Evolutionary conservation across 371 early-diverging fungal species (phyloP).

Genomic region (Mortierella sp.): DNA sequence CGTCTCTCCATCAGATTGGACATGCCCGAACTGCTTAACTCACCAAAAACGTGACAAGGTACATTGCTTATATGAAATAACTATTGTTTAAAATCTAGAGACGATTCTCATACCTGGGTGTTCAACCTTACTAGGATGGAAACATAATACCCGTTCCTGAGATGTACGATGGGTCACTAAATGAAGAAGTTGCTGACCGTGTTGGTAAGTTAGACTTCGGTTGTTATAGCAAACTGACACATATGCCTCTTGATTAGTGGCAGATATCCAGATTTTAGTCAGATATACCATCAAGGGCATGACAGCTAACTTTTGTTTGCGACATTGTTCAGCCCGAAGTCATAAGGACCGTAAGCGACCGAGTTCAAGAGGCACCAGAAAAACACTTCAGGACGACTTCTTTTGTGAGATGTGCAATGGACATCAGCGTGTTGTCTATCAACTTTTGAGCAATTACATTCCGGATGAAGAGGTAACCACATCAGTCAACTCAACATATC

Average conservation of each 20-base stretch:
- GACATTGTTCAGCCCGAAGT: slow-evolving; percentile 17
- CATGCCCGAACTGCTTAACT: slow-evolving; percentile 43
- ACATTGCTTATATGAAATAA: not conserved
- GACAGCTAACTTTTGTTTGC: not conserved
- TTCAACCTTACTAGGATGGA: slow-evolving; percentile 32
- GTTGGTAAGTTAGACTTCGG: slow-evolving; percentile 23
- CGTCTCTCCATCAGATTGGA: slow-evolving; percentile 47
- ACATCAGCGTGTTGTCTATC: slow-evolving; percentile 49
- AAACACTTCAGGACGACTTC: slow-evolving; percentile 11
- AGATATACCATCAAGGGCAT: no score
- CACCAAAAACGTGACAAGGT: slow-evolving; percentile 48
- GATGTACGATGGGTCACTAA: slow-evolving; percentile 49
- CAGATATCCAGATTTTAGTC: no score
- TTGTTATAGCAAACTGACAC: not conserved
- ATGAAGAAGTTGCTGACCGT: slow-evolving; percentile 27
- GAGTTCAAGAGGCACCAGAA: not conserved
- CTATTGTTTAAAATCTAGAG: not conserved
- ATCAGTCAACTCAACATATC: not conserved
- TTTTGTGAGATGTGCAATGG: slow-evolving; percentile 51
- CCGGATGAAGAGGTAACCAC: slow-evolving; percentile 53
- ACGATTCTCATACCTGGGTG: not conserved
- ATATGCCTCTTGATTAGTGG: not conserved
- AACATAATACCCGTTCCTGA: slow-evolving; percentile 49
- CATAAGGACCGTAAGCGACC: slow-evolving; percentile 4
- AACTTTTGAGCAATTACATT: slow-evolving; percentile 50